phyloP scores from a whole-genome alignment of 2,329 filamentous ascomycete genomes.

The Cercospora canescens region DNA sequence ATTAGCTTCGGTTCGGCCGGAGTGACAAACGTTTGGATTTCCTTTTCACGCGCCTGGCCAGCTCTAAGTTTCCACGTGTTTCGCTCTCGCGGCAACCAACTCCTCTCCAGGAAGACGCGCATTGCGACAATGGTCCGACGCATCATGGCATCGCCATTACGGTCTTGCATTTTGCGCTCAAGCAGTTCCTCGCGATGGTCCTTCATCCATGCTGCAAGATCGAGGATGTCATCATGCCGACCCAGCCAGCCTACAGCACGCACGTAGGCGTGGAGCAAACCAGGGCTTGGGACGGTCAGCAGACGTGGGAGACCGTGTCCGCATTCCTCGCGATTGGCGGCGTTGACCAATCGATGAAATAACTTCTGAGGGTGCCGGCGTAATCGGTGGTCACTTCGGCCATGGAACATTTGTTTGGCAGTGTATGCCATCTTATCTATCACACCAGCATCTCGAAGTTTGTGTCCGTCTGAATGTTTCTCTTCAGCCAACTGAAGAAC shows the following conservation, averaged over 20 bases:
- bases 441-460: not conserved
- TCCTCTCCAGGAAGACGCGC: constrained; percentile 44
- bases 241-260: constrained; percentile 62
- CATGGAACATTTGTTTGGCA: not conserved
- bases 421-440: not conserved
- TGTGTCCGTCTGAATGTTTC: not conserved
- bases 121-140: constrained; percentile 42
- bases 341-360: not conserved
- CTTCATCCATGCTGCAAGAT: constrained; percentile 61
- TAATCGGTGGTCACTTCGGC: not conserved
- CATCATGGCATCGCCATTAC: constrained; percentile 36
- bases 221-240: constrained; percentile 60
- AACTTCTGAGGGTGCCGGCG: not conserved
- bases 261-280: constrained; percentile 60
- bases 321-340: not conserved
- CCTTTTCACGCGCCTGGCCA: not conserved
- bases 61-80: not conserved
- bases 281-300: constrained; percentile 48
- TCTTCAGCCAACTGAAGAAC: constrained; percentile 2
- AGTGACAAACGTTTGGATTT: constrained; percentile 15
- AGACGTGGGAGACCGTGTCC: constrained; percentile 32
- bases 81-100: constrained; percentile 22
- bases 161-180: constrained; percentile 28
- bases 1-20: constrained; percentile 23
- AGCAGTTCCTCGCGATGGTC: constrained; percentile 44